Evolutionary conservation across 768 basidiomycete species (phyloP).

Genomic region (Sistotremastrum niveocremeum): DNA sequence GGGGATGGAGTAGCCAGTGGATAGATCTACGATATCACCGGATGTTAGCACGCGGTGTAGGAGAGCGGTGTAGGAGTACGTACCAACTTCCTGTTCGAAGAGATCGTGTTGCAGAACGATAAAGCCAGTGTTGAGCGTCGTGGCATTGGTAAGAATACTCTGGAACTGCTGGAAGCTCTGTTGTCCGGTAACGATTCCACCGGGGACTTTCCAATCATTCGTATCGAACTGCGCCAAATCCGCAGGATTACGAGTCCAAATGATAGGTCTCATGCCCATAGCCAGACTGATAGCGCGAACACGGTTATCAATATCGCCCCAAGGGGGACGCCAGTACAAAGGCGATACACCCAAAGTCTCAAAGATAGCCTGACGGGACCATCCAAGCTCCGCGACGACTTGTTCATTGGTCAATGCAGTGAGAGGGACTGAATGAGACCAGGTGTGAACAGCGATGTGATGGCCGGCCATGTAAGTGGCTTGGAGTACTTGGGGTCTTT

Average conservation of each 20-base stretch:
- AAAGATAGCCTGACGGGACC: conserved; percentile 81
- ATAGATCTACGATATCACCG: too few relatives aligned
- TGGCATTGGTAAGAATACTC: conserved; percentile 56
- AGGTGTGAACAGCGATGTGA: conserved; percentile 79
- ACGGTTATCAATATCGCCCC: conserved; percentile 81
- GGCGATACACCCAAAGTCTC: conserved; percentile 62
- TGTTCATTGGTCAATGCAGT: conserved; percentile 66
- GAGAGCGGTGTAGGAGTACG: too few relatives aligned
- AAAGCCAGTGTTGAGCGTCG: conserved; percentile 54
- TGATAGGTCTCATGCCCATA: conserved; percentile 85
- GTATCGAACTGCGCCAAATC: conserved; percentile 52
- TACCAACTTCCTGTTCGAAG: conserved; percentile 23
- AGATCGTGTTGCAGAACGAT: conserved; percentile 85
- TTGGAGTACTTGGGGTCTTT: conserved; percentile 58
- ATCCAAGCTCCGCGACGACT: conserved; percentile 88
- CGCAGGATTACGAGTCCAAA: conserved; percentile 64
- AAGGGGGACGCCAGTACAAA: conserved; percentile 68
- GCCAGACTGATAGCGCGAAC: conserved; percentile 81
- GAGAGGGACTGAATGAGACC: conserved; percentile 71
- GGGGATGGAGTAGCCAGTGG: too few relatives aligned
- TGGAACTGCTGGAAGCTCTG: conserved; percentile 58
- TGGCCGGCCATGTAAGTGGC: conserved; percentile 73
- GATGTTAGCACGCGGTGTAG: too few relatives aligned
- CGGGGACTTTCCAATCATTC: conserved; percentile 82
- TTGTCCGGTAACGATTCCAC: conserved; percentile 53